These are phyloP conservation scores for Hypoxylon trugodes DNA, from an alignment of 495 filamentous ascomycete genomes.

Conservation along the genomic window DNA sequence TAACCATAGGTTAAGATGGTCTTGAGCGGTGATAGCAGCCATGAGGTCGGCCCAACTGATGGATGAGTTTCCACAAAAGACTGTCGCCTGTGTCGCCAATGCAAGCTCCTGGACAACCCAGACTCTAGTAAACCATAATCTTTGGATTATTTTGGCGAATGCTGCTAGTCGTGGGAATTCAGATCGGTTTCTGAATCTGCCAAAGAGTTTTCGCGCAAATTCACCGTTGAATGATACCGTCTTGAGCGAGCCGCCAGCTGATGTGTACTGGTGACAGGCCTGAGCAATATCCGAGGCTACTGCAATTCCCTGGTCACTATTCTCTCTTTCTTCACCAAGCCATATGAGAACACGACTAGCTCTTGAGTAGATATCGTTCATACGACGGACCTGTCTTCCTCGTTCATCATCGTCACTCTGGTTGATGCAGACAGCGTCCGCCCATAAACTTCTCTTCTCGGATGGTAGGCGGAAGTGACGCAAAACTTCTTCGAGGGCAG, in stretches of 20 bases:
- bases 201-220: slow-evolving; percentile 12
- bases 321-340: slow-evolving; percentile 34
- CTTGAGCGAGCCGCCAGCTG: slow-evolving; percentile 9
- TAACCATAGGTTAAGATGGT: slow-evolving; percentile 28
- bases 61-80: slow-evolving; percentile 24
- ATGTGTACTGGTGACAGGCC: slow-evolving; percentile 15
- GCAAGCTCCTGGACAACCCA: slow-evolving; percentile 40
- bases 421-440: slow-evolving; percentile 36
- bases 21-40: slow-evolving; percentile 31
- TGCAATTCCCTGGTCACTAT: slow-evolving; percentile 22
- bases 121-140: slow-evolving; percentile 37
- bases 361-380: slow-evolving; percentile 36
- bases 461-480: slow-evolving; percentile 26
- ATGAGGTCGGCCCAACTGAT: slow-evolving; percentile 32
- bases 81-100: slow-evolving; percentile 22
- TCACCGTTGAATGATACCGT: slow-evolving; percentile 20
- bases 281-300: slow-evolving; percentile 24
- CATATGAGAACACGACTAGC: slow-evolving; percentile 27
- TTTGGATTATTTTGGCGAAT: slow-evolving; percentile 25
- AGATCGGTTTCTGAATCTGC: slow-evolving; percentile 21
- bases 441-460: slow-evolving; percentile 30
- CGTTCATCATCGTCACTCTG: slow-evolving; percentile 30
- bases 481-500: slow-evolving; percentile 7
- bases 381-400: slow-evolving; percentile 30
- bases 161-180: slow-evolving; percentile 28